A percentile compares a stretch with the other conserved stretches of the same genome.
These are phyloP conservation scores for Platismatia glauca DNA, from an alignment of 495 filamentous ascomycete genomes.

Conservation along the genomic window DNA sequence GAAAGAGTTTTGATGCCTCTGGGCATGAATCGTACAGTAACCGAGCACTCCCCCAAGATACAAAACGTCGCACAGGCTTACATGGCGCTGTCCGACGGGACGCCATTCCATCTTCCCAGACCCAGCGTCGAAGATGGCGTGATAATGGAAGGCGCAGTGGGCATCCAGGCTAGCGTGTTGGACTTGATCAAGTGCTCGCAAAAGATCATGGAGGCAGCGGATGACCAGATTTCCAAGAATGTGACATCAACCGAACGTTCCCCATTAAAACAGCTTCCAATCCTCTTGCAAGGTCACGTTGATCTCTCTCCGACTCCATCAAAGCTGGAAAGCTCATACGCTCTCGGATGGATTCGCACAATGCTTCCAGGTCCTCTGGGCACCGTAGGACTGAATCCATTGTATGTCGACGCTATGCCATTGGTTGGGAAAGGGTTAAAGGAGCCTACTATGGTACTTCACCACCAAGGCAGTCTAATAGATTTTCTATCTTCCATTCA, in stretches of 20 bases:
- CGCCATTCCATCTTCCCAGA: constrained; percentile 4
- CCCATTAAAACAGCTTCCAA: no score
- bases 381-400: constrained; percentile 1
- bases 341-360: constrained; percentile 9
- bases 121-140: background rate
- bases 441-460: background rate
- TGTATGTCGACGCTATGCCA: constrained; percentile 6
- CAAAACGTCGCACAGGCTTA: constrained; percentile 16
- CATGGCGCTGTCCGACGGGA: constrained; percentile 9
- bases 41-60: background rate
- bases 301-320: no score
- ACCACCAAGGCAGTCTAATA: constrained; percentile 13
- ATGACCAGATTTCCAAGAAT: no score
- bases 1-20: constrained; percentile 41
- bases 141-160: constrained; percentile 11
- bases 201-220: no score
- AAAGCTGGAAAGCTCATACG: constrained; percentile 4
- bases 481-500: background rate
- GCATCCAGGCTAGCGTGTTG: constrained; percentile 6
- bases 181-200: constrained; percentile 8
- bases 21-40: constrained; percentile 33
- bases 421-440: constrained; percentile 2
- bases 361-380: constrained; percentile 11
- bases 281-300: no score
- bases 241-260: no score